Base-by-base conservation (phyloP, 1,284 basidiomycete species). In the Cryptococcus maquisensis region DNA sequence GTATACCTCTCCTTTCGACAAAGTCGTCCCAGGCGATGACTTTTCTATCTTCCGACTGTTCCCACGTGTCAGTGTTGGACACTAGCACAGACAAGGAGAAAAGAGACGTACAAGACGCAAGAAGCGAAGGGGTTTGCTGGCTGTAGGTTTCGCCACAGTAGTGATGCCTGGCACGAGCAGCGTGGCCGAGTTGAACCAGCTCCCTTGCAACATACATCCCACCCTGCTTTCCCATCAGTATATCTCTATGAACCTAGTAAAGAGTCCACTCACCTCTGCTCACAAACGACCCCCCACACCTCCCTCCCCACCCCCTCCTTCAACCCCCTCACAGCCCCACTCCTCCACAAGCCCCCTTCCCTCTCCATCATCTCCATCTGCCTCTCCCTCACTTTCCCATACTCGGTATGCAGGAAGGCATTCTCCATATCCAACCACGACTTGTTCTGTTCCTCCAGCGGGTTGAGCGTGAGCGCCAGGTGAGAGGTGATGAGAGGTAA, bases 351-450 rank as follows among this genome's bases (percentile, higher is more conserved):
- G 69, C 95, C 92, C 72, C 97, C 92, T 68, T 96, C 91, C 51
- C 86, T 81, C 67, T 95, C 94, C 16, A 96, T 80, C 73, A 96
- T 87, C 69, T 89, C 86, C 90, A 96, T 93, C 77, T 97, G 94
- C 37, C 90, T 80, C 66, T 95, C 91, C 46, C 94, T 81, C 12
- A 96, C 87, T 9, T 84, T 83, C 49, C 87, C 84, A 71, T 97
- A 98, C 67, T 93, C 90, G 56, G 83, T 85, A 49, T 88, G 86
- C 24, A 87, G 78, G 72, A 98, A 93, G 66, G 92, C 88, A 44
- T 83, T 81, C 70, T 92, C 88, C 21, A 95, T 85, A 65, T 88
- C 84, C 65, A 89, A 84, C 90, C 91, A 95, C 6, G 83, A 81
- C 52, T 88, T 85, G 41, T 80, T 79, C 64, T 85, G 86, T 76